Base-by-base conservation (phyloP, 2,329 filamentous ascomycete species). In the Emergomyces pasteurianus region DNA sequence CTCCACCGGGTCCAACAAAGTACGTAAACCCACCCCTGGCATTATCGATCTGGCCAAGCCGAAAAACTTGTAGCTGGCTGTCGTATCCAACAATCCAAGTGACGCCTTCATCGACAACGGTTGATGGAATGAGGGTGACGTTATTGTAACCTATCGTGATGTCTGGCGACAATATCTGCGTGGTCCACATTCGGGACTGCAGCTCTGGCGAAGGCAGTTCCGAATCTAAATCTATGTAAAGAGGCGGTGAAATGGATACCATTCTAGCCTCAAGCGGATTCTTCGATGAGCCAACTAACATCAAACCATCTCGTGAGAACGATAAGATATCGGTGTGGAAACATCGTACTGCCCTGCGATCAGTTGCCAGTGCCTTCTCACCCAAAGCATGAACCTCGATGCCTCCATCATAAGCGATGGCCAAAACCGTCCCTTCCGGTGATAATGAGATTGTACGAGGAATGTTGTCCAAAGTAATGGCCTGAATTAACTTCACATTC, bases 351-450 rank as follows among this genome's bases (percentile, higher is more conserved):
- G 88, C 83, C 66, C 89, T 81, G 67, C 87, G 81, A 66, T 91
- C 87, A 0, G 83, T 88, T 14, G 82, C 73, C 34, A 86, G 68
- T 31, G 83, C 84, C 59, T 80, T 82, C 2, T 86, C 79, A 55
- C 83, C 83, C 46, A 95, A 77, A 5, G 90, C 88, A 34, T 89
- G 86, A 0, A 96, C 88, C 72, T 96, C 91, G 64, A 96, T 92
- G n/a, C 89, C 89, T 60, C 89, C 88, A 69, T 90, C 86, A 72
- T 92, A 95, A 8, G 90, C 90, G 18, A 90, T 87, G 28, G 91
- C 91, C 53, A 96, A 76, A 16, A 96, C 88, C 50, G 86, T 85
- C 28, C 89, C 90, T 64, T 87, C 89, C 1, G 90, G 89, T 0
- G 90, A 92, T 36, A 96, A 77, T 18, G 88, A 86, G 65, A 96